Evolutionary conservation across 345 rosid species (phyloP).

Genomic region (Syzygium aromaticum): DNA sequence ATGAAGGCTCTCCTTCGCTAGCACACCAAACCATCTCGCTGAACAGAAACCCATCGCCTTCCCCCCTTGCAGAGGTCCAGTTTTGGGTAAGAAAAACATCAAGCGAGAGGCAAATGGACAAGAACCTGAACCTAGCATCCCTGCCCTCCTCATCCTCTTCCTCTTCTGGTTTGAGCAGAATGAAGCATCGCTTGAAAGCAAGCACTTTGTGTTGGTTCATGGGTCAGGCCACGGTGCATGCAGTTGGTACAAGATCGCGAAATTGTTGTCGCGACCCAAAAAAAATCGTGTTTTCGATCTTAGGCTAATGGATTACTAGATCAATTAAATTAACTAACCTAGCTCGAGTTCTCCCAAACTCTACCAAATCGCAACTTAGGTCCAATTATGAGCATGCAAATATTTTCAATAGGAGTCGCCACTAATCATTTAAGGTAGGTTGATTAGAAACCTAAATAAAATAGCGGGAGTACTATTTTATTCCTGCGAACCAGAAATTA

Average conservation of each 20-base stretch:
- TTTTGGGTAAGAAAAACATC: background rate
- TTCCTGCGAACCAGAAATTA: too few relatives aligned
- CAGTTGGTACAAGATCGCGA: slow-evolving; percentile 24
- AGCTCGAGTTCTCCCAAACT: too few relatives aligned
- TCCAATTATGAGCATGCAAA: too few relatives aligned
- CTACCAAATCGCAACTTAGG: too few relatives aligned
- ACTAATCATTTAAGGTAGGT: too few relatives aligned
- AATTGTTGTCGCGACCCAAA: too few relatives aligned
- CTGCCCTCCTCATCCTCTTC: background rate
- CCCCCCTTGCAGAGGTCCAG: background rate
- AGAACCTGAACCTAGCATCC: background rate
- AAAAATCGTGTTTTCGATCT: too few relatives aligned
- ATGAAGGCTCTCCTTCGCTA: background rate
- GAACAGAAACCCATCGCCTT: background rate
- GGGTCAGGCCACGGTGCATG: slow-evolving; percentile 31
- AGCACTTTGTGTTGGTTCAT: slow-evolving; percentile 24
- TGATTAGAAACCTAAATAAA: too few relatives aligned
- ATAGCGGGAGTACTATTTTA: too few relatives aligned
- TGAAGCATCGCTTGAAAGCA: background rate
- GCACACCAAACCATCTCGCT: background rate
- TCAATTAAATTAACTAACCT: too few relatives aligned
- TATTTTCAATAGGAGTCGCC: too few relatives aligned
- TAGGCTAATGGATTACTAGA: too few relatives aligned
- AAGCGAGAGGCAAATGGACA: background rate
- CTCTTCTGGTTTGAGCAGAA: background rate